Evolutionary conservation across 2,329 filamentous ascomycete genomes (phyloP).

Genomic region (Xenosphaeropsis pyriputrescens): DNA sequence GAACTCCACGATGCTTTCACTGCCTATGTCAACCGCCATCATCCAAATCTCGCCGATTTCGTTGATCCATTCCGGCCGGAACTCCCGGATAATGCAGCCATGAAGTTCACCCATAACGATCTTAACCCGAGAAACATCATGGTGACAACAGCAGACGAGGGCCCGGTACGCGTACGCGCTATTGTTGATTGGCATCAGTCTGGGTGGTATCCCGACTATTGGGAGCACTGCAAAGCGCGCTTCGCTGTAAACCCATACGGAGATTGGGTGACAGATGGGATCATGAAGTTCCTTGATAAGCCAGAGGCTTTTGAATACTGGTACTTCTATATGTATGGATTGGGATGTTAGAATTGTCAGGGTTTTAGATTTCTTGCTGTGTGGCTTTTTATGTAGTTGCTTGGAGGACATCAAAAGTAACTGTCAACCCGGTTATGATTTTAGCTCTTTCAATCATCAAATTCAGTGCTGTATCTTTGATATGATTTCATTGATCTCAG

Average conservation of each 20-base stretch:
- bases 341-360: too few species aligned
- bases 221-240: slow-evolving; percentile 18
- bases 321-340: too few species aligned
- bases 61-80: too few species aligned
- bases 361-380: too few species aligned
- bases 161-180: slow-evolving; percentile 9
- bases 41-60: too few species aligned
- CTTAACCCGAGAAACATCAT: slow-evolving; percentile 20
- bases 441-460: too few species aligned
- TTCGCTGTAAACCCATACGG: slow-evolving; percentile 2
- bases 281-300: slow-evolving; percentile 2
- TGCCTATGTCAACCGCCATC: slow-evolving; percentile 1
- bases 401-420: too few species aligned
- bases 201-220: slow-evolving; percentile 21
- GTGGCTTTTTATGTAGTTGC: too few species aligned
- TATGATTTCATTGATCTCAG: too few species aligned
- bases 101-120: slow-evolving; percentile 21
- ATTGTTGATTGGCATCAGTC: slow-evolving; percentile 21
- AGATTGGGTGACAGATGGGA: slow-evolving; percentile 4
- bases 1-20: slow-evolving; percentile 11
- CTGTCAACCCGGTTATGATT: too few species aligned
- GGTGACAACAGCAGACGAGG: slow-evolving; percentile 8
- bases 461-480: too few species aligned
- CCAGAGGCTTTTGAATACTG: background rate
- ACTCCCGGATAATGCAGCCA: slow-evolving; percentile 14